Base-by-base conservation (phyloP, 1,284 basidiomycete species). In the Ceratobasidium sp. region DNA sequence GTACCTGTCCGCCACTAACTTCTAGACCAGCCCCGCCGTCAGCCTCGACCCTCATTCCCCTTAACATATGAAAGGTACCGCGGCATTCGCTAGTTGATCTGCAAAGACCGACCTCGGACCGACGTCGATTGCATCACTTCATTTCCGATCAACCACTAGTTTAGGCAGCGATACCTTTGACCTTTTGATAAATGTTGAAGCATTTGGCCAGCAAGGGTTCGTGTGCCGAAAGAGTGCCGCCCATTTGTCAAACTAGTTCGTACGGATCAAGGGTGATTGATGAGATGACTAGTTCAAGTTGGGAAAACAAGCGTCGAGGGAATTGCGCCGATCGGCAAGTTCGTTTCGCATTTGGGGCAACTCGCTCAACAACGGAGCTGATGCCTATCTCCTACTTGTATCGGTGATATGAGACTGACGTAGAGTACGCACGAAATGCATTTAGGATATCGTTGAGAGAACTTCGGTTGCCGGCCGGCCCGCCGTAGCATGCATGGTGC, bases 31-130 rank as follows among this genome's bases (percentile, higher is more conserved):
- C 56, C 56, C 23, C 11, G n/a, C 10, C 26, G 13, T 31, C 56
- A 35, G 15, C 56, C 56, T 35, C 56, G 56, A 26, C 56, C 56
- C 56, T 35, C n/a, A n/a, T 33, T 42, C 39, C 39, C 39, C 39
- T 42, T 42, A 31, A 58, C 56, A 58, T 58, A 58, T 58, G 56
- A 58, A 58, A 58, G 56, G 56, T 58, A 35, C 56, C 56, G 28
- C 31, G 56, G 56, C 56, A 35, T 58, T 58, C 56, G 31, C 20
- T 26, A 15, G 33, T 8, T n/a, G 56, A 58, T 58, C 56, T 58
- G 31, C 56, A 58, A 58, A 31, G 56, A 31, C 31, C 56, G 15
- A 58, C 20, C 35, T 5, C 11, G 8, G 4, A 17, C 47, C 47
- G 17, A 51, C 17, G n/a, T n/a, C n/a, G 20, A 51, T n/a, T 33